Base-by-base conservation (phyloP, 495 filamentous ascomycete genomes). In the Immersiella caudata region DNA sequence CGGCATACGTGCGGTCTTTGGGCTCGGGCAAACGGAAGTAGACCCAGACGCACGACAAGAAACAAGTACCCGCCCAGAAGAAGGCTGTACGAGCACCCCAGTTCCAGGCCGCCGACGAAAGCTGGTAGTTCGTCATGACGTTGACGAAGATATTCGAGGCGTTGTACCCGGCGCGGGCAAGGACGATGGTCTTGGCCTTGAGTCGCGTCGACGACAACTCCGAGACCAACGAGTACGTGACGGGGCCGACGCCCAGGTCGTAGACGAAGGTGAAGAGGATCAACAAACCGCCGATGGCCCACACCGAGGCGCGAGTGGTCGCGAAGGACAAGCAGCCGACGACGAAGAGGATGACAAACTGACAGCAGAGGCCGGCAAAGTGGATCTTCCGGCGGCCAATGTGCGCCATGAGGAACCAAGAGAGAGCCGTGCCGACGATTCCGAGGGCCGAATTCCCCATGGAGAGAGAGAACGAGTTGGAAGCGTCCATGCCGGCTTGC, bases 201-300 rank as follows among this genome's bases (percentile, higher is more conserved):
- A 85, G 79, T 9, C 85, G 79, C 12, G 81, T 82, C 12, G 86
- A 84, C 1, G 84, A 81, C 1, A 88, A 72, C 69, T 89, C 86
- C n/a, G 85, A 82, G 11, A 89, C 86, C 68, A 89, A 81, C 6
- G 85, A 85, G 73, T 88, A 88, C 70, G 82, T 84, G 26, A 88
- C 81, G 5, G 85, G 83, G n/a, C 86, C 87, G 65, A 89, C 83
- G n/a, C 84, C 83, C 68, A 86, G 77, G 65, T 87, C 79, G 74
- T 85, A 85, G 67, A 83, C 69, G 64, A 82, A 68, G 2, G 83
- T 81, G 75, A 78, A 86, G 64, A 83, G 67, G 54, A 85, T 73
- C 60, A 89, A 81, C 57, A 89, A 77, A 16, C 85, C 86, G 5
- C 81, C 84, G 12, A 83, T 82, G 73, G 76, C 83, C 27, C 75